Percentiles rank a stretch among this genome's conserved stretches.
Evolutionary conservation across 768 basidiomycete species (phyloP).

Genomic region (Dictyophora rubrovolvata): DNA sequence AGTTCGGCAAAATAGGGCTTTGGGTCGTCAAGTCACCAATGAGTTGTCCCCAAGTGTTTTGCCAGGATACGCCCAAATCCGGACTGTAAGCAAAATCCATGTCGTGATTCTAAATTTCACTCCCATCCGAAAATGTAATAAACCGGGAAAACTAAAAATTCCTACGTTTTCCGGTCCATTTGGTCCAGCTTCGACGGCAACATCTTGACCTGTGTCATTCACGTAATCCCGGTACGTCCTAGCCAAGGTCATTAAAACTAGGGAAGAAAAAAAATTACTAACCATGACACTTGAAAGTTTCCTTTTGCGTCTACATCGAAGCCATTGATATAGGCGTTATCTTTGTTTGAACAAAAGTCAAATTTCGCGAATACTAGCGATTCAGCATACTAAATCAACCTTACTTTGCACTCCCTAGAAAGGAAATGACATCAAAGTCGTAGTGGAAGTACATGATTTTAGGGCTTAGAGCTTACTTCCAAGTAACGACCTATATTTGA

Average conservation of each 20-base stretch:
- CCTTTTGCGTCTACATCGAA: constrained; percentile 25
- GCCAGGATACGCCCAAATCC: constrained; percentile 24
- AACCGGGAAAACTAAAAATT: background rate
- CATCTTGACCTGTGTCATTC: constrained; percentile 28
- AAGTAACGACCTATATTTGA: constrained; percentile 24
- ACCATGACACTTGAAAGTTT: constrained; percentile 24
- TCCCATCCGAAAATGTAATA: too few relatives aligned
- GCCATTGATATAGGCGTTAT: constrained; percentile 31
- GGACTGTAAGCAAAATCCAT: constrained; percentile 23
- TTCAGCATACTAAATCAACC: background rate
- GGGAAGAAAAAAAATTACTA: background rate
- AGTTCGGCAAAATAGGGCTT: constrained; percentile 23
- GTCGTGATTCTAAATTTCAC: constrained; percentile 26
- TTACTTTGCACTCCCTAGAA: constrained; percentile 26
- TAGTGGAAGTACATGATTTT: background rate
- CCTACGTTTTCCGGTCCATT: constrained; percentile 31
- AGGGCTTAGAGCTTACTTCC: constrained; percentile 18
- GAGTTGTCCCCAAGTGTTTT: constrained; percentile 27
- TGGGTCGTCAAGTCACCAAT: constrained; percentile 18
- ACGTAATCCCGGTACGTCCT: constrained; percentile 30
- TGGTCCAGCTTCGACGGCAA: constrained; percentile 29
- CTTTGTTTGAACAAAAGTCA: constrained; percentile 9
- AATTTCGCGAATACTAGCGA: background rate
- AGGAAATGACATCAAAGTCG: background rate
- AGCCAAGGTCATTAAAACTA: background rate